phyloP scores from a whole-genome alignment of 1,284 basidiomycete genomes.

The Tilletia setariae region DNA sequence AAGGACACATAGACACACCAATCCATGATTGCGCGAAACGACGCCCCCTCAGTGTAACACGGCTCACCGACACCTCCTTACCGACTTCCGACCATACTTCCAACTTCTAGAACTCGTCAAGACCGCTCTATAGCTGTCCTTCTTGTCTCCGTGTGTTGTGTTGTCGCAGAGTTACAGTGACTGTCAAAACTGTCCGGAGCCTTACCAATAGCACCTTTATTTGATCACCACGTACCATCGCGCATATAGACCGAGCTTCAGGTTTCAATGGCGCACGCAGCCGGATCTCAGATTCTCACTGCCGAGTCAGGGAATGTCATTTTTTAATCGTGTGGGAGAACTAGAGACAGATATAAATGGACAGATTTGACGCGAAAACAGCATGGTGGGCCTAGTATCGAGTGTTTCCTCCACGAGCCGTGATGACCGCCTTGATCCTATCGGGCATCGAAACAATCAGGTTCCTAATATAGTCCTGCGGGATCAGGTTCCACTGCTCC shows the following conservation, averaged over 20 bases:
- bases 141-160: no score
- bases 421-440: conserved; percentile 19
- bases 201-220: not conserved
- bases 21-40: no score
- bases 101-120: no score
- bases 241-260: no score
- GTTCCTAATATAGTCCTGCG: not conserved
- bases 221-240: not conserved
- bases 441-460: conserved; percentile 24
- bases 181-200: not conserved
- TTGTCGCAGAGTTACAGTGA: not conserved
- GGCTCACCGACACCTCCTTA: no score
- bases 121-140: not conserved
- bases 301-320: not conserved
- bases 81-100: no score
- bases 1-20: no score
- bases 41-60: no score
- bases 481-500: conserved; percentile 18
- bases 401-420: conserved; percentile 22
- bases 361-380: not conserved
- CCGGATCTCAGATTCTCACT: not conserved
- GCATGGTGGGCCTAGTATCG: conserved; percentile 9
- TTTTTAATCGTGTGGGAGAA: not conserved
- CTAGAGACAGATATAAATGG: not conserved
- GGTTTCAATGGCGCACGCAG: not conserved